phyloP scores from a whole-genome alignment of 345 rosid genomes.

The Melaleuca quinquenervia region DNA sequence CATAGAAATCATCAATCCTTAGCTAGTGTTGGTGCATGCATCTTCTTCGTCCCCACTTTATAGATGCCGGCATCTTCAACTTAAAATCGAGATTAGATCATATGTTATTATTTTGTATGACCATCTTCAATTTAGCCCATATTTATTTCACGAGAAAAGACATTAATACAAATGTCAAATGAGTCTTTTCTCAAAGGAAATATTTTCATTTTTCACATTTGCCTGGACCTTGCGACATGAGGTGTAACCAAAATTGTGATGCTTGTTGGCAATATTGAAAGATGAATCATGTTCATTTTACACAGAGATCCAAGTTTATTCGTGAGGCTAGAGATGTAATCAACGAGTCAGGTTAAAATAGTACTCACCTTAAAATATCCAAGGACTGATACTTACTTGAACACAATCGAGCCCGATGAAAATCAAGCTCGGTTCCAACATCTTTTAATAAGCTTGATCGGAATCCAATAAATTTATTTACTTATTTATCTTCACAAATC shows the following conservation, averaged over 20 bases:
- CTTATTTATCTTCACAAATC: neutral
- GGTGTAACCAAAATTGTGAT: too few species aligned
- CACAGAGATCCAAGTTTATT: too few species aligned
- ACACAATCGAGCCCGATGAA: neutral
- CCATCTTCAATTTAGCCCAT: neutral
- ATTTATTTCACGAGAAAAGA: neutral
- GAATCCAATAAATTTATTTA: neutral
- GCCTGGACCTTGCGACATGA: too few species aligned
- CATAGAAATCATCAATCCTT: neutral
- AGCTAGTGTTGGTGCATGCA: neutral
- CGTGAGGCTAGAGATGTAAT: too few species aligned
- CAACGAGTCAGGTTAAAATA: neutral
- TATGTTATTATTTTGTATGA: neutral
- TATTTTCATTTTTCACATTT: too few species aligned
- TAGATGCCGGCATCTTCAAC: neutral
- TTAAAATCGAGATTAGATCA: neutral
- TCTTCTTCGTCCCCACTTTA: neutral
- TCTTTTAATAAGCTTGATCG: rapidly evolving
- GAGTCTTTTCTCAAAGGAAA: neutral
- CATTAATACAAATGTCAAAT: rapidly evolving
- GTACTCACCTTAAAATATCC: neutral
- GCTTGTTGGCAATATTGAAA: too few species aligned
- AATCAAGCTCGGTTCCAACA: neutral
- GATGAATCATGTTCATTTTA: too few species aligned
- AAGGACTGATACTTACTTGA: neutral